Percentiles rank a stretch among this genome's conserved stretches.
phyloP scores from a whole-genome alignment of 2,329 filamentous ascomycete species.

The Truncatella angustata region DNA sequence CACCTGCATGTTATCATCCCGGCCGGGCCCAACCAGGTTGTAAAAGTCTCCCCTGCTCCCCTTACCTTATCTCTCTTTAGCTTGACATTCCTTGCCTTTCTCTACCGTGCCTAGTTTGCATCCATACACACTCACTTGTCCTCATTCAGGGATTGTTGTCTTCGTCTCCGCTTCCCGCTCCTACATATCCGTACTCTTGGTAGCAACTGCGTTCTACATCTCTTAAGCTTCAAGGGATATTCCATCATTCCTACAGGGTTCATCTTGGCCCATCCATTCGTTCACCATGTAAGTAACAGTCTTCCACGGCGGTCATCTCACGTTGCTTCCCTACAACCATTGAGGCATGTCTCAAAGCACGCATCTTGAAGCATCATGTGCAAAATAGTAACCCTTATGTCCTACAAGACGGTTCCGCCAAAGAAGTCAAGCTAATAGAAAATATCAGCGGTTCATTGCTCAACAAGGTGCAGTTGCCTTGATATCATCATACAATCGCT shows the following conservation, averaged over 20 bases:
- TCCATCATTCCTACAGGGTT: not conserved
- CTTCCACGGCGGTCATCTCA: not conserved
- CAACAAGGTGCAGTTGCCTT: not conserved
- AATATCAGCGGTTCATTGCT: too few species aligned
- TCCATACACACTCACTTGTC: not conserved
- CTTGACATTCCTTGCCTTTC: not conserved
- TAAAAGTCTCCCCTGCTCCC: not conserved
- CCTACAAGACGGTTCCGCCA: too few species aligned
- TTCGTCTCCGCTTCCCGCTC: not conserved
- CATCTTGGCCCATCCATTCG: not conserved
- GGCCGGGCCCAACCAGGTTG: not conserved
- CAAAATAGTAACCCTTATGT: too few species aligned
- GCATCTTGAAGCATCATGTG: too few species aligned
- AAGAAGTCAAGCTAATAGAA: too few species aligned
- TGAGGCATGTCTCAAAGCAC: too few species aligned
- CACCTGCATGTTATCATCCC: slow-evolving; percentile 1
- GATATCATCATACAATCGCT: not conserved
- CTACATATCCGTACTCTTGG: not conserved
- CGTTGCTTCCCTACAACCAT: not conserved
- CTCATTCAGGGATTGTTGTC: not conserved
- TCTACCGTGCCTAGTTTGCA: not conserved
- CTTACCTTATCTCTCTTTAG: not conserved
- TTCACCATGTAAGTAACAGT: not conserved
- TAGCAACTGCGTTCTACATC: not conserved
- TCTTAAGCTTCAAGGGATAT: not conserved